phyloP scores from a whole-genome alignment of 2,329 filamentous ascomycete genomes.

The Penicillium expansum region DNA sequence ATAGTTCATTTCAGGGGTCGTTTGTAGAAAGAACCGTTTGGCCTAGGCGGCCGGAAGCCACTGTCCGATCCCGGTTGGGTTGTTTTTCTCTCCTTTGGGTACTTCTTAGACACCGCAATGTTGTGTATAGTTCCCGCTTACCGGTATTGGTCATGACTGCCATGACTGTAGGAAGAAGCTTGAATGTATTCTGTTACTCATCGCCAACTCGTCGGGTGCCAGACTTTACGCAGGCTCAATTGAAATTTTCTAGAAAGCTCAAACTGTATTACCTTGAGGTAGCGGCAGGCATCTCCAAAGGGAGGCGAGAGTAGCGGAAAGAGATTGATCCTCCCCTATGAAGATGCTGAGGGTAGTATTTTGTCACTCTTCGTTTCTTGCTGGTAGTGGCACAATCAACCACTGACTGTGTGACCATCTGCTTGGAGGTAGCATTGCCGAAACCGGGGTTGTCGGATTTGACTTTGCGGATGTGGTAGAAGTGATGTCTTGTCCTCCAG shows the following conservation, averaged over 20 bases:
- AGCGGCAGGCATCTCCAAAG: not conserved
- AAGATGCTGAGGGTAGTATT: constrained; percentile 10
- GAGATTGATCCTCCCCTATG: not conserved
- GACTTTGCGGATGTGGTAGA: not conserved
- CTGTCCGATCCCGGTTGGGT: constrained; percentile 12
- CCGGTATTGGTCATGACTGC: constrained; percentile 1
- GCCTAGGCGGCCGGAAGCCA: constrained; percentile 11
- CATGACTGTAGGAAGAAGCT: constrained; percentile 12
- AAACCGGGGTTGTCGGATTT: constrained; percentile 4
- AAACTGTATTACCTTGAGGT: constrained; percentile 4
- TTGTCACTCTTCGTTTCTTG: not conserved
- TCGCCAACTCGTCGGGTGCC: constrained; percentile 4
- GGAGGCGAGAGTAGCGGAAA: constrained; percentile 1
- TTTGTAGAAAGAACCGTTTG: constrained; percentile 24
- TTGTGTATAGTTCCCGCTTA: constrained; percentile 8
- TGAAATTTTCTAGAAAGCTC: constrained; percentile 23
- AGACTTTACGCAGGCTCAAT: constrained; percentile 13
- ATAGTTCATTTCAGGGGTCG: constrained; percentile 2
- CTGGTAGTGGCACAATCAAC: constrained; percentile 8
- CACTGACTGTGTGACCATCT: constrained; percentile 17
- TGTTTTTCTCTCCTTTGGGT: constrained; percentile 1
- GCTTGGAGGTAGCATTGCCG: constrained; percentile 9
- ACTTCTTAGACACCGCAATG: constrained; percentile 7
- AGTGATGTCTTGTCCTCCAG: constrained; percentile 1
- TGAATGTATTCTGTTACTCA: constrained; percentile 21